Base-by-base conservation (phyloP, 1,284 basidiomycete species). In the Cutaneotrichosporon daszewskae region DNA sequence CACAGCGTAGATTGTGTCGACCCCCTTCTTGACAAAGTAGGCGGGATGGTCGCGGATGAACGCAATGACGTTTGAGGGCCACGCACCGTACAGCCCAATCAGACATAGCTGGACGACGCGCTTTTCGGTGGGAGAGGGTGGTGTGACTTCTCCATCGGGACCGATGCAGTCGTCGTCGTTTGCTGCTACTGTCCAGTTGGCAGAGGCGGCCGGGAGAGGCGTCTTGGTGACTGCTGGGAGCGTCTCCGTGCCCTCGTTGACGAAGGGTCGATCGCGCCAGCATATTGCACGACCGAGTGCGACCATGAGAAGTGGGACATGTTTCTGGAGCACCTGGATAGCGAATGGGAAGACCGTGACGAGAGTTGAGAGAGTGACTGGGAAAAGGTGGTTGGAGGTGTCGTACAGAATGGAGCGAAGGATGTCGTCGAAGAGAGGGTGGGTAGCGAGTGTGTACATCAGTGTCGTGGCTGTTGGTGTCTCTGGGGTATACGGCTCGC, bases 11-110 rank as follows among this genome's bases (percentile, higher is more conserved):
- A 64, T 34, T 8, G 60, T 39, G 16, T 50, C 35, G 12, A 66
- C 54, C 13, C 46, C 35, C 37, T 66, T 65, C 27, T 51, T 49
- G 3, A 34, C 44, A 22, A 68, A 50, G 41, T 68, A 68, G 11
- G 54, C 37, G 14, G 54, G 55, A 1, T 62, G 63, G 45, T 68
- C 59, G 42, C 64, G 58, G 11, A 60, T 49, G 39, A 67, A 69
- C 1, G 61, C 65, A 24, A 67, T 53, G n/a, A 66, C 54, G 45
- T 68, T 68, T 9, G 66, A 68, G 3, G 66, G 66, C 66, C 66
- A 68, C 3, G 58, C 62, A 27, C 56, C 59, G 38, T 68, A 66
- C 34, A 66, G 40, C 9, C 51, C 54, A 22, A 66, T 52, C 11
- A 66, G 54, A 24, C 54, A 54, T 4, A 64, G 45, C 27, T 59